Percentiles rank a stretch among this genome's conserved stretches.
phyloP scores from a whole-genome alignment of 257 asterid species.

The Solanum chiquidenum region DNA sequence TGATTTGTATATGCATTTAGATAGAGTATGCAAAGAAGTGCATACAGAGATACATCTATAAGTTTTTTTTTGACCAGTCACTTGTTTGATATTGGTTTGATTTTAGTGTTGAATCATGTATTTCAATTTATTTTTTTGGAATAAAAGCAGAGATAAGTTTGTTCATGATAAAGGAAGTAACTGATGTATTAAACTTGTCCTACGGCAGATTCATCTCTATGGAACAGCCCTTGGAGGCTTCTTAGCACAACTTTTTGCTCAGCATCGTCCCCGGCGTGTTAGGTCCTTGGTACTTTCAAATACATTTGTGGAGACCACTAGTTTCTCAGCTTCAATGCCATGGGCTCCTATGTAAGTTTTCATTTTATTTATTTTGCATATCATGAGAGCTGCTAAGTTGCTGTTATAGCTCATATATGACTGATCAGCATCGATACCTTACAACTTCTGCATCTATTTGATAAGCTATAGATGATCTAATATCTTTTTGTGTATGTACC shows the following conservation, averaged over 20 bases:
- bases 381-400: neutral
- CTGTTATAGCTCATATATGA: neutral
- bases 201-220: conserved; percentile 71
- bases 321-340: conserved; percentile 89
- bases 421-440: neutral
- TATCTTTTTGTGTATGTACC: neutral
- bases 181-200: neutral
- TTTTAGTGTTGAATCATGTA: neutral
- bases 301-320: conserved; percentile 82
- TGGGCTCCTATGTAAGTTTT: conserved; percentile 91
- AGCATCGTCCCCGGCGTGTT: conserved; percentile 94
- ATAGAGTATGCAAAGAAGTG: neutral
- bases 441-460: neutral
- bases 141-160: neutral
- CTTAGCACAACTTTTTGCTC: conserved; percentile 97
- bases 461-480: neutral
- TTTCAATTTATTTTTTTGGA: neutral
- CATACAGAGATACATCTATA: neutral
- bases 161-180: neutral
- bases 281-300: conserved; percentile 86
- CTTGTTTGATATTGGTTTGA: neutral
- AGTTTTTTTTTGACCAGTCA: neutral
- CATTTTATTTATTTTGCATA: neutral
- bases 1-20: neutral
- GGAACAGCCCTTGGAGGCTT: conserved; percentile 99